These are phyloP conservation scores for Picea mariana DNA, from an alignment of 83 land plant genomes.

Conservation along the genomic window DNA sequence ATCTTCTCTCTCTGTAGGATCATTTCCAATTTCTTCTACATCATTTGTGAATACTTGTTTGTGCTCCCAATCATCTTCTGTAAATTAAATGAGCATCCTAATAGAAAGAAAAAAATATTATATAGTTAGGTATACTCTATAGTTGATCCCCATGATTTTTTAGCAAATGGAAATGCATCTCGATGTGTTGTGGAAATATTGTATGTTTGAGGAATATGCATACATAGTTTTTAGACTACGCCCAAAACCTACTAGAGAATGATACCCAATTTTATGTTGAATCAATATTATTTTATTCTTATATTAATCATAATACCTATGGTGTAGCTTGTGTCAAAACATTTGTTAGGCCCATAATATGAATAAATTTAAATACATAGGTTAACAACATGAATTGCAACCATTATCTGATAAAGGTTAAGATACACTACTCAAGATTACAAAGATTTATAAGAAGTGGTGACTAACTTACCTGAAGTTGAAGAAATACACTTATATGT, in stretches of 20 bases:
- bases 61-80: conserved; percentile 99
- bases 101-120: background rate
- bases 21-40: conserved; percentile 95
- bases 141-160: background rate
- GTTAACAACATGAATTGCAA: too few relatives aligned
- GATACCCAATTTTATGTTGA: background rate
- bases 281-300: background rate
- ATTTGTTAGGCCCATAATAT: too few relatives aligned
- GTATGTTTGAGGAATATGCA: background rate
- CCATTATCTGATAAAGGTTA: too few relatives aligned
- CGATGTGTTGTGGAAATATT: background rate
- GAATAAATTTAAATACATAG: too few relatives aligned
- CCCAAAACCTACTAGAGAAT: background rate
- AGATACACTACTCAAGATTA: too few relatives aligned
- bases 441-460: too few relatives aligned
- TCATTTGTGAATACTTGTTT: conserved; percentile 99
- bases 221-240: background rate
- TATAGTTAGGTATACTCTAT: background rate
- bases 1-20: conserved; percentile 93
- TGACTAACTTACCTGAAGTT: too few relatives aligned
- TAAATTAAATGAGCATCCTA: background rate
- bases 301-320: background rate
- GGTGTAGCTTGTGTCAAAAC: background rate
- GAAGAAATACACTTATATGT: too few relatives aligned
- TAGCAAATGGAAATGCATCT: background rate